Base-by-base conservation (phyloP, 2,329 filamentous ascomycete species). In the Periconia sp. region DNA sequence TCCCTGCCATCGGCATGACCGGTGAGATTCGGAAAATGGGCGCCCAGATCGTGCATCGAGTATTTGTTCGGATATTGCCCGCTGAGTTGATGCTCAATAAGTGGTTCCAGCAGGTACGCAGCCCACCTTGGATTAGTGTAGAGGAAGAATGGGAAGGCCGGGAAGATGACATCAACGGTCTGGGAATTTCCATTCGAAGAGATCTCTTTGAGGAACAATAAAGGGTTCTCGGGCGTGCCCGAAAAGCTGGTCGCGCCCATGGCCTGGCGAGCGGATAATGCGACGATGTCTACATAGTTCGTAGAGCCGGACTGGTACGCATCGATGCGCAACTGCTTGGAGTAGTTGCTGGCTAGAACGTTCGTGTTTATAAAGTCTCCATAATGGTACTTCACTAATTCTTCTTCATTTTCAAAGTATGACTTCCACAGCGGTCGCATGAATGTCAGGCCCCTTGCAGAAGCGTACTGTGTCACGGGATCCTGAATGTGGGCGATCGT, bases 161-260 rank as follows among this genome's bases (percentile, higher is more conserved):
- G 89, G 73, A 91, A 94, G 57, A 95, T 92, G 43, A 95, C 88
- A 71, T 92, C 88, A 9, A 94, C 87, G 0, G 89, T 94, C 64
- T 94, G 89, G 67, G 85, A 85, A 59, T 95, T 92, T 4, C 89
- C 89, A 57, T 92, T 88, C 2, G 87, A 91, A 1, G 87, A 90
- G 42, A 94, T 92, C 66, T 94, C 89, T 64, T 94, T 94, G 47
- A 92, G 72, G 70, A 94, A 94, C 16, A 94, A 68, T 29, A 92
- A 78, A 0, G 87, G 87, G 49, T 83, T 78, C 3, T 89, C 81
- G 3, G 82, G 80, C 15, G 88, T 87, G 30, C 87, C 82, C 5
- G 87, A 81, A 61, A 91, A 88, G 51, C 85, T 85, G 2, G 86
- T 89, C 1, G 87, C 89, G 5, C 89, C 89, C 63, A 94, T 78